A percentile compares a stretch with the other conserved stretches of the same genome.
Evolutionary conservation across 2,329 filamentous ascomycete species (phyloP).

Genomic region (Fusarium subglutinans): DNA sequence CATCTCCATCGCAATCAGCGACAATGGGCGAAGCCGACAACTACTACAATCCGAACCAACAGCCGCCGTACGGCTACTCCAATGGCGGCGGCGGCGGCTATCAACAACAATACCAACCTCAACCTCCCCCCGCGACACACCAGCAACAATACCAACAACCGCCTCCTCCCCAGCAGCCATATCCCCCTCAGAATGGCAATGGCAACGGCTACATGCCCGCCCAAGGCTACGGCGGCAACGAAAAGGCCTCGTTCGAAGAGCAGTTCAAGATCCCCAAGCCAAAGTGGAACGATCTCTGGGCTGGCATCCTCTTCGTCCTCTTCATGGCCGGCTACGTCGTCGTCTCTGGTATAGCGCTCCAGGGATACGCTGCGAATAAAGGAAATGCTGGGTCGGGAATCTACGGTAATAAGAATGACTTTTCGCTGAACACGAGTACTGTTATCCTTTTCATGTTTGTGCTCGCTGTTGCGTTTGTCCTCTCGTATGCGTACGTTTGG

Average conservation of each 20-base stretch:
- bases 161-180: constrained; percentile 35
- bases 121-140: constrained; percentile 29
- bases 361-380: constrained; percentile 75
- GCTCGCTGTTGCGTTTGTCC: constrained; percentile 74
- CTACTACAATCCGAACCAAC: constrained; percentile 44
- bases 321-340: constrained; percentile 78
- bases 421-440: constrained; percentile 81
- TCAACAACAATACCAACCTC: constrained; percentile 42
- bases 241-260: constrained; percentile 75
- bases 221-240: constrained; percentile 48
- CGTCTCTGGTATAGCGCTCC: constrained; percentile 78
- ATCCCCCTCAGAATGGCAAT: constrained; percentile 41
- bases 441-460: constrained; percentile 86
- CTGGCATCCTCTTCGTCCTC: constrained; percentile 78
- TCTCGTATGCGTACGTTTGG: constrained; percentile 82
- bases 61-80: constrained; percentile 28
- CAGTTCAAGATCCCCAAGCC: constrained; percentile 83
- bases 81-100: constrained; percentile 28
- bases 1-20: constrained; percentile 8
- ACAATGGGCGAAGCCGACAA: constrained; percentile 50
- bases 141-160: constrained; percentile 39
- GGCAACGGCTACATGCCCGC: constrained; percentile 49
- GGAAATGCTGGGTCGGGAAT: constrained; percentile 76
- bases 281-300: constrained; percentile 94
- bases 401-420: constrained; percentile 73